These are phyloP conservation scores for thale cress (Arabidopsis thaliana) DNA, from an alignment of 345 rosid species.

Conservation along the genomic window TAIR10.1 NC_003076.8:1859501-1860000, in stretches of 20 bases:
- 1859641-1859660: slow-evolving; percentile 64
- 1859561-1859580: slow-evolving; percentile 30
- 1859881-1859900: slow-evolving; percentile 86
- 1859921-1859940: slow-evolving; percentile 53
- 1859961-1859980: slow-evolving; percentile 80
- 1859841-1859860: slow-evolving; percentile 80
- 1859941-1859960: slow-evolving; percentile 74
- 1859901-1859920: slow-evolving; percentile 89
- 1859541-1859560: slow-evolving; percentile 36
- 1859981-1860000: slow-evolving; percentile 63
- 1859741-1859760: not conserved
- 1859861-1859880: slow-evolving; percentile 61
- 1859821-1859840: slow-evolving; percentile 72
- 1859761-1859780: not conserved
- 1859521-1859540: slow-evolving; percentile 35
- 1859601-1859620: slow-evolving; percentile 63
- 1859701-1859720: slow-evolving; percentile 65
- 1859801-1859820: slow-evolving; percentile 57
- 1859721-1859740: not conserved
- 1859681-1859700: slow-evolving; percentile 62
- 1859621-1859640: slow-evolving; percentile 66
- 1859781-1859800: not conserved
- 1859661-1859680: slow-evolving; percentile 61
- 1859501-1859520: slow-evolving; percentile 40
- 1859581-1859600: slow-evolving; percentile 58